Conservation (phyloP, 2,329 filamentous ascomycete species). For the Hypoxylon sp. region DNA sequence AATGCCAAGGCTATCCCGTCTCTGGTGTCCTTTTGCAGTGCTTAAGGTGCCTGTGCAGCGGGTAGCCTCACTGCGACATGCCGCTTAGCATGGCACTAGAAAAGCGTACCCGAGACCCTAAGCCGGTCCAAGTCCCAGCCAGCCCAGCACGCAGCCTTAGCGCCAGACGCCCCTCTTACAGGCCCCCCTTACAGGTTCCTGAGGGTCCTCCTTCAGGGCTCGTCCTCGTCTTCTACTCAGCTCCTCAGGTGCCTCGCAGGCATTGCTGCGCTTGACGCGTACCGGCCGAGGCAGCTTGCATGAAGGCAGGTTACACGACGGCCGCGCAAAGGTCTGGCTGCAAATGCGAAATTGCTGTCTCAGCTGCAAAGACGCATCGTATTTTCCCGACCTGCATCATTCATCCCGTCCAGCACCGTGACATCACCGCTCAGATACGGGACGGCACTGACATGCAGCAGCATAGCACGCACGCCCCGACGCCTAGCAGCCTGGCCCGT, state of each 20-base stretch:
- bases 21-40: slow-evolving; percentile 19
- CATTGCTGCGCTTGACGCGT: not conserved
- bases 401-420: slow-evolving; percentile 5
- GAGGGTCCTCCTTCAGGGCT: slow-evolving; percentile 28
- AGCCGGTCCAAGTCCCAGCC: not conserved
- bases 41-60: slow-evolving; percentile 15
- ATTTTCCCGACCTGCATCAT: slow-evolving; percentile 27
- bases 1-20: slow-evolving; percentile 25
- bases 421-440: slow-evolving; percentile 16
- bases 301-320: slow-evolving; percentile 20
- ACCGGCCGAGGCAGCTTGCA: slow-evolving; percentile 5
- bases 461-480: not conserved
- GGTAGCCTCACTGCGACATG: too few species aligned
- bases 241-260: not conserved
- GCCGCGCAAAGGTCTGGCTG: not conserved
- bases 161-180: too few species aligned
- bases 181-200: slow-evolving; percentile 7
- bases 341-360: slow-evolving; percentile 20
- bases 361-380: slow-evolving; percentile 18
- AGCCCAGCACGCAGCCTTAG: slow-evolving; percentile 9
- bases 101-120: slow-evolving; percentile 10
- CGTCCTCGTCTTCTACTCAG: slow-evolving; percentile 4
- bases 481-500: too few species aligned
- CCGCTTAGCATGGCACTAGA: slow-evolving; percentile 24
- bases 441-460: slow-evolving; percentile 3